These are phyloP conservation scores for Tolypocladium pustulatum DNA, from an alignment of 2,329 filamentous ascomycete genomes.

Conservation along the genomic window DNA sequence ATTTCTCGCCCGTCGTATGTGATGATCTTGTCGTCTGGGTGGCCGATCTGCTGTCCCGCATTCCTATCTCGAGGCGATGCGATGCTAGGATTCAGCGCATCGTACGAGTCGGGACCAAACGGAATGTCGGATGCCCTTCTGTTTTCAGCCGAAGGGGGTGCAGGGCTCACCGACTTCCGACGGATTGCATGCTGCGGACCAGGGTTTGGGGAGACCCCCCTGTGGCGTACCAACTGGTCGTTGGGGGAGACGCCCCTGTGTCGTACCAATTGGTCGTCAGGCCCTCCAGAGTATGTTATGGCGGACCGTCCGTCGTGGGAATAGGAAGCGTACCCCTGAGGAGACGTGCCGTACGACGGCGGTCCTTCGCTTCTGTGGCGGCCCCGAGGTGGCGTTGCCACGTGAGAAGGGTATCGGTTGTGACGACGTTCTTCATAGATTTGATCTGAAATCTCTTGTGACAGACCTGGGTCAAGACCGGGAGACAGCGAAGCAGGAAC, in stretches of 20 bases:
- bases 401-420: slow-evolving; percentile 32
- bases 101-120: slow-evolving; percentile 68
- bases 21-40: slow-evolving; percentile 59
- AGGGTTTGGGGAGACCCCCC: slow-evolving; percentile 29
- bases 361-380: slow-evolving; percentile 23
- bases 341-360: slow-evolving; percentile 13
- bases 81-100: slow-evolving; percentile 55
- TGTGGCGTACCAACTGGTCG: slow-evolving; percentile 12
- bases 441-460: slow-evolving; percentile 47
- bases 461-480: slow-evolving; percentile 46
- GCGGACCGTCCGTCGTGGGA: slow-evolving; percentile 31
- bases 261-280: slow-evolving; percentile 14
- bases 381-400: slow-evolving; percentile 30
- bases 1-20: slow-evolving; percentile 66
- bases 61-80: slow-evolving; percentile 22
- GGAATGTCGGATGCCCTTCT: slow-evolving; percentile 51
- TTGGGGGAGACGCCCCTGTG: slow-evolving; percentile 27
- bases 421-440: slow-evolving; percentile 43
- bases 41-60: slow-evolving; percentile 28
- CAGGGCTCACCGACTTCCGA: slow-evolving; percentile 67
- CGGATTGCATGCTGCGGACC: slow-evolving; percentile 42
- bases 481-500: slow-evolving; percentile 49
- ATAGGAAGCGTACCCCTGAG: slow-evolving; percentile 24
- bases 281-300: slow-evolving; percentile 26
- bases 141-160: slow-evolving; percentile 39